Base-by-base conservation (phyloP, 2,329 filamentous ascomycete genomes). In the Fusarium sp. region DNA sequence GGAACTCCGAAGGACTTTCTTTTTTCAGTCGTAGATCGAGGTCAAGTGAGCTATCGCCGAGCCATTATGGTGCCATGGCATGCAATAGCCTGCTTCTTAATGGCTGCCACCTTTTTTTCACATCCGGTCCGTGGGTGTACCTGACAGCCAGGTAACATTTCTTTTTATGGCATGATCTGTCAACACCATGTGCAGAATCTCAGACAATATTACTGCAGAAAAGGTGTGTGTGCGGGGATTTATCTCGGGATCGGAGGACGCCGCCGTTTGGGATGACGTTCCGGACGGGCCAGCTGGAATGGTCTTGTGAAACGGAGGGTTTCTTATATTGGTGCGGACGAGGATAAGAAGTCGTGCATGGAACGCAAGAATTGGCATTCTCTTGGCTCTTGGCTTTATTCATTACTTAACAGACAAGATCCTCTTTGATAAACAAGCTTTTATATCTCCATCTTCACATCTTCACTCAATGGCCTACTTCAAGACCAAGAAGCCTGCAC, bases 81-180 rank as follows among this genome's bases (percentile, higher is more conserved):
- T 64, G 59, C 51, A 75, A 75, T 72, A 72, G 32, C 53, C 45
- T 15, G 28, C 17, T 24, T 41, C 30, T 39, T 55, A 67, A 69
- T 68, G 70, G 71, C 44, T 55, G 66, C 50, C 47, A n/a, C 30
- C 35, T 47, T 38, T 44, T 44, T 26, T 22, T 45, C 24, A 32
- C 63, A 74, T 44, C 72, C 72, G 72, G 67, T 70, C 72, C 61
- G n/a, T 36, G 11, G 42, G n/a, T 36, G 62, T 70, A 63, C 55
- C 72, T 63, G 60, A 47, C 57, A 76, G 65, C 32, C 39, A 41
- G 39, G 56, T 44, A 54, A 22, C 39, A 38, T 57, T 41, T 62
- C 26, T 48, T n/a, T 24, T 47, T 39, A 77, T 77, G 74, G 70
- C 64, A 77, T 72, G 74, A 77, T 77, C 57, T 69, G 39, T 60